Evolutionary conservation across 1,284 basidiomycete genomes (phyloP).

Genomic region (Sanghuangporus weigelae): DNA sequence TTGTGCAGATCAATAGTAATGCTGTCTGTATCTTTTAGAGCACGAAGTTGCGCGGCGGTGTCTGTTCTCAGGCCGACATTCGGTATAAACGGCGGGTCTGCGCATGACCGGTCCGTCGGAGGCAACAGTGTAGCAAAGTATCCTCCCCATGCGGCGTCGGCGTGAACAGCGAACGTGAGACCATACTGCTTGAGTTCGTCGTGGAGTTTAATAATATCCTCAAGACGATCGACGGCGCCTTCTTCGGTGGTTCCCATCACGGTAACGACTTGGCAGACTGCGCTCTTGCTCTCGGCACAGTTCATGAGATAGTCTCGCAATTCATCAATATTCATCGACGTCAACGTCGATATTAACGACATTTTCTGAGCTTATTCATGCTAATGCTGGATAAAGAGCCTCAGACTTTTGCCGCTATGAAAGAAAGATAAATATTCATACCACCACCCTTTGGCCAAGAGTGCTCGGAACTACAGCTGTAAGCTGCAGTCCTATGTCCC

Average conservation of each 20-base stretch:
- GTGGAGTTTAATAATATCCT: slow-evolving; percentile 33
- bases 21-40: slow-evolving; percentile 31
- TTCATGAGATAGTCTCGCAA: slow-evolving; percentile 29
- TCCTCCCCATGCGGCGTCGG: slow-evolving; percentile 42
- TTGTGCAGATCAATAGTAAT: slow-evolving; percentile 46
- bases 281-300: slow-evolving; percentile 26
- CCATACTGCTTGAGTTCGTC: slow-evolving; percentile 29
- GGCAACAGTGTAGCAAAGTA: slow-evolving; percentile 37
- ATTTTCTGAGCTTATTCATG: slow-evolving; percentile 39
- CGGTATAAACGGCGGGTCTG: slow-evolving; percentile 24
- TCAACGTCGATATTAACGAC: slow-evolving; percentile 34
- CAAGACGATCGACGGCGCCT: slow-evolving; percentile 40
- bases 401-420: background rate
- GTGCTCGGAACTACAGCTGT: slow-evolving; percentile 29
- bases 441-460: slow-evolving; percentile 47
- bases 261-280: slow-evolving; percentile 40
- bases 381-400: slow-evolving; percentile 28
- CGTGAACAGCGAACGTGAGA: slow-evolving; percentile 38
- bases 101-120: slow-evolving; percentile 9
- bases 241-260: slow-evolving; percentile 43
- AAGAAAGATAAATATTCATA: slow-evolving; percentile 20
- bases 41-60: slow-evolving; percentile 25
- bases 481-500: slow-evolving; percentile 22
- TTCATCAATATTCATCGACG: slow-evolving; percentile 27
- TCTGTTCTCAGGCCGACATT: slow-evolving; percentile 24